Evolutionary conservation across 768 basidiomycete genomes (phyloP), one percentile per base, ranked within the genome.

Genomic region (Russula sp.): DNA sequence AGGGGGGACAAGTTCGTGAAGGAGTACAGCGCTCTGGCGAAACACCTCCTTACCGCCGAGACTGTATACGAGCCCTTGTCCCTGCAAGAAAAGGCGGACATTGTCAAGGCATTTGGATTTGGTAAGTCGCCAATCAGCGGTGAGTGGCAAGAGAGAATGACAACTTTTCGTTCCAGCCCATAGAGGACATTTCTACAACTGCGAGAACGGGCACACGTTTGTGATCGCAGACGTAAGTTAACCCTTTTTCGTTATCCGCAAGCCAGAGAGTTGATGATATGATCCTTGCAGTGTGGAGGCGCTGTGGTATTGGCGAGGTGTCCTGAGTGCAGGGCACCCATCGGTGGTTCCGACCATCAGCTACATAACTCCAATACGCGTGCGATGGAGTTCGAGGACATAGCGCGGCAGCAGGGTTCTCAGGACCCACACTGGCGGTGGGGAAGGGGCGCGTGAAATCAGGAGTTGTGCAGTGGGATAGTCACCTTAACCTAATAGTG

Each of bases 201-300:
- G 75, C 59, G 67, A 68, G 59, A 86, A 86, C 55, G 86, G 86
- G 0, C 86, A 88, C 66, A 76, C 79, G 0, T 87, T 83, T 59
- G 80, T 84, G 2, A 86, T 88, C 39, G 73, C 70, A 0, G 80
- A 86, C 70, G 83, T 86, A 61, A 34, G 75, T 66, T 11, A 20
- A 14, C 42, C 59, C 7, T 18, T 0, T 55, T 6, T 48, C 14
- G 2, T 14, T 40, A 27, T 37, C 7, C 20, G 8, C 14, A 7
- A n/a, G 61, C 22, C 61, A 64, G 63, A 48, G n/a, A 27, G 49
- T 37, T 58, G 8, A 57, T 39, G 20, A 32, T 18, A 35, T 27
- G 27, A 27, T 45, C 9, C 20, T 48, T 22, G 11, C 61, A 86
- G 84, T 87, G 84, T 56, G 85, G 84, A 18, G 83, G 83, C 1